phyloP scores from a whole-genome alignment of 148 eudicot species.

The Polygonum aviculare region DNA sequence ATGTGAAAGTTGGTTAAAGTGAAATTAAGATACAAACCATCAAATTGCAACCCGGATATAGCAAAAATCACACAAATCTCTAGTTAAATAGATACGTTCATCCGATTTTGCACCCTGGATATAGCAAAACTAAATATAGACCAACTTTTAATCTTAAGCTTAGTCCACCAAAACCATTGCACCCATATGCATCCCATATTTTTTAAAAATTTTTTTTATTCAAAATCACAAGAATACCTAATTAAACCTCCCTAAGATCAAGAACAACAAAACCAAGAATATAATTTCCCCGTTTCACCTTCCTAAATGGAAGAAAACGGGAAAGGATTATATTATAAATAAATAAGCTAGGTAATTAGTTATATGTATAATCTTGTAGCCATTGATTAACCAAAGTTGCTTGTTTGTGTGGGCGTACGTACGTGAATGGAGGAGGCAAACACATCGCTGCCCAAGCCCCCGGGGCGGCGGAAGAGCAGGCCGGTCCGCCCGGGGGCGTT shows the following conservation, averaged over 20 bases:
- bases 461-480: not conserved
- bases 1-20: no score
- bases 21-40: no score
- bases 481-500: not conserved
- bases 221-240: not conserved
- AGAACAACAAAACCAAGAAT: not conserved
- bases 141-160: no score
- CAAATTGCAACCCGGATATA: no score
- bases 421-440: not conserved
- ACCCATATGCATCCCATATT: not conserved
- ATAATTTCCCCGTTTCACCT: not conserved
- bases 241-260: not conserved
- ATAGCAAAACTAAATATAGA: slow-evolving; percentile 7
- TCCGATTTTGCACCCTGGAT: not conserved
- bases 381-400: no score
- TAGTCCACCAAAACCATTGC: not conserved
- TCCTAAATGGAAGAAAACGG: not conserved
- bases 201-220: not conserved
- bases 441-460: not conserved
- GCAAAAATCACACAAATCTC: not conserved
- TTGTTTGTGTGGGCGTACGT: not conserved
- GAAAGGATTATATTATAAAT: not conserved
- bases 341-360: not conserved
- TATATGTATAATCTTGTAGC: no score
- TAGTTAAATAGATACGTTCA: not conserved